phyloP scores from a whole-genome alignment of 768 basidiomycete species.

The Austroboletus eburneus region DNA sequence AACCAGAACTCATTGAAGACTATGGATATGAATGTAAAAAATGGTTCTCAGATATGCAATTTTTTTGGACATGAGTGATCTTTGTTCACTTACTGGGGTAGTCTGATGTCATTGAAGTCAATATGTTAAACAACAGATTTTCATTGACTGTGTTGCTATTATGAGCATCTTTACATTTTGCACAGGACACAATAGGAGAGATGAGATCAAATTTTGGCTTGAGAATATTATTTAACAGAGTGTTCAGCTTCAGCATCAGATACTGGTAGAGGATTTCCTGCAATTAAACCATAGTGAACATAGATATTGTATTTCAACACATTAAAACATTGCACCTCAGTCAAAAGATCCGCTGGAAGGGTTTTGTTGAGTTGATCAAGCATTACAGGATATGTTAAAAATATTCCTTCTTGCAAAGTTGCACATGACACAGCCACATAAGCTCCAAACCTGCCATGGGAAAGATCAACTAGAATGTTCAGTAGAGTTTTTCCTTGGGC shows the following conservation, averaged over 20 bases:
- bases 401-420: slow-evolving; percentile 5
- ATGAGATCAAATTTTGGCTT: neutral
- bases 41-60: neutral
- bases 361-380: slow-evolving; percentile 23
- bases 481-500: slow-evolving; percentile 30
- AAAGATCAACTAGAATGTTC: slow-evolving; percentile 16
- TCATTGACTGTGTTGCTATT: no score
- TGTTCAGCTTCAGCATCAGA: slow-evolving; percentile 6
- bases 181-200: no score
- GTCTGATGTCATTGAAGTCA: no score
- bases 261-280: neutral
- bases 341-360: slow-evolving; percentile 2
- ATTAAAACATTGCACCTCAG: neutral
- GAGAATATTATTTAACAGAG: neutral
- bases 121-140: no score
- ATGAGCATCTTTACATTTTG: neutral
- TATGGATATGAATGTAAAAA: neutral
- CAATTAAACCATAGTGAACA: neutral
- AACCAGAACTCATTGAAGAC: neutral
- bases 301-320: slow-evolving; percentile 9
- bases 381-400: slow-evolving; percentile 14
- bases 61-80: neutral
- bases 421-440: slow-evolving; percentile 25
- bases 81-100: no score
- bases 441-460: slow-evolving; percentile 21